Conservation (phyloP, 352 stramenopile species). For the Pythium scleroteichum region DNA sequence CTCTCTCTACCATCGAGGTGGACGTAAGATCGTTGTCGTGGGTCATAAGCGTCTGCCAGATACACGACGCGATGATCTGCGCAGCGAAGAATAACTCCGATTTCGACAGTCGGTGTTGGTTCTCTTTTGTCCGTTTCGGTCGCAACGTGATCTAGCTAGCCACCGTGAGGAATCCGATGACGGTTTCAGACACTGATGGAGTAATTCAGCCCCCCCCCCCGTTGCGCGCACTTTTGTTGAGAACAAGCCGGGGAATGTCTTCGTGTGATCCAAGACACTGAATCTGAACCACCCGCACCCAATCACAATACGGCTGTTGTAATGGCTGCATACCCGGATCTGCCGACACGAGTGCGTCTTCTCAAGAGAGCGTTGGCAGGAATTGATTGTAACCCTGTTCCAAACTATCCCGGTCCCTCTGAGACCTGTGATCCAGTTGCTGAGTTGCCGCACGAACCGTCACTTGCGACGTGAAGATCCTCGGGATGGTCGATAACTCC, state of each 20-base stretch:
- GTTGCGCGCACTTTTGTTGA: neutral
- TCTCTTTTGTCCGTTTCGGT: slow-evolving; percentile 5
- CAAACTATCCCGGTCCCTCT: too few species aligned
- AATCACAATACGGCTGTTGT: neutral
- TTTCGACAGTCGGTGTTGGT: slow-evolving; percentile 5
- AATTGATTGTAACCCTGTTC: too few species aligned
- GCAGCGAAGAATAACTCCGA: neutral
- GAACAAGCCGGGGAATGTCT: neutral
- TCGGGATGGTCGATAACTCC: slow-evolving; percentile 16
- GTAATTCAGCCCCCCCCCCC: neutral
- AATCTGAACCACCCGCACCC: neutral
- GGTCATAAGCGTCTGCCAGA: slow-evolving; percentile 9
- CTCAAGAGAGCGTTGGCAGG: too few species aligned
- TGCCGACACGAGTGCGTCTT: slow-evolving; percentile 3
- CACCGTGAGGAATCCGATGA: neutral
- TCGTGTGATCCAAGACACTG: neutral
- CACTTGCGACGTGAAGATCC: slow-evolving; percentile 14
- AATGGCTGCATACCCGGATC: neutral
- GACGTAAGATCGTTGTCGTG: neutral
- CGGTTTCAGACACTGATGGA: neutral
- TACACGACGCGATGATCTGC: neutral
- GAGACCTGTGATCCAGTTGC: too few species aligned
- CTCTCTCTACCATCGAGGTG: neutral
- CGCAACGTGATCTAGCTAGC: neutral
- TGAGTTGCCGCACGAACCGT: too few species aligned